A percentile compares a stretch with the other conserved stretches of the same genome.
Evolutionary conservation across 495 filamentous ascomycete species (phyloP).

Genomic region (Hypomontagnella submonticulosa): DNA sequence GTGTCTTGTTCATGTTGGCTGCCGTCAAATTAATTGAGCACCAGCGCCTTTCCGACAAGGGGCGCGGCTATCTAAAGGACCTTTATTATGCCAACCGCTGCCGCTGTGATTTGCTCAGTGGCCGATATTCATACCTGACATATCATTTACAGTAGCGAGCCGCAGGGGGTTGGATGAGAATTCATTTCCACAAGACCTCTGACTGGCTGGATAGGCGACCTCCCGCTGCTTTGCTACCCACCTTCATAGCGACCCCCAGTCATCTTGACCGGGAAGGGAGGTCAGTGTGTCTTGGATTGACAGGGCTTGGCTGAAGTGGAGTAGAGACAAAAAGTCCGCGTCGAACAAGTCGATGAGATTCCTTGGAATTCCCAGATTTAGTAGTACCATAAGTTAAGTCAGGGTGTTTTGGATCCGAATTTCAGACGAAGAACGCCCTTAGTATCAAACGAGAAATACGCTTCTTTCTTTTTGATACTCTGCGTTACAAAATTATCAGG

Average conservation of each 20-base stretch:
- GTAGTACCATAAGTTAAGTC: no score
- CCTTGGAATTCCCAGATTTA: constrained; percentile 23
- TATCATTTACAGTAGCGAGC: constrained; percentile 25
- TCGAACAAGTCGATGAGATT: constrained; percentile 16
- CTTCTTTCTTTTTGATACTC: not conserved
- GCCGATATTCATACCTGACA: not conserved
- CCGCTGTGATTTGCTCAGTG: constrained; percentile 20
- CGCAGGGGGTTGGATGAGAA: constrained; percentile 33
- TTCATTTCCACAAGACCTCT: constrained; percentile 36
- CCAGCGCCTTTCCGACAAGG: constrained; percentile 28
- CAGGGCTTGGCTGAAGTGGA: constrained; percentile 2
- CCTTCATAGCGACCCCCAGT: constrained; percentile 17
- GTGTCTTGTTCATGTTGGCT: constrained; percentile 36
- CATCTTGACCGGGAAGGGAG: constrained; percentile 5
- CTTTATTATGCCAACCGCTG: constrained; percentile 18
- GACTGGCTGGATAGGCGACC: constrained; percentile 39
- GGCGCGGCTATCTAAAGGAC: constrained; percentile 34
- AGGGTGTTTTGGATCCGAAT: not conserved
- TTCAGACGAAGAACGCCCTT: not conserved
- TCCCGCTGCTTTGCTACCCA: constrained; percentile 27
- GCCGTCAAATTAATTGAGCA: constrained; percentile 41
- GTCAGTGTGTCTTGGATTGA: not conserved
- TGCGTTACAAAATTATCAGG: not conserved
- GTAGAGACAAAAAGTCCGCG: constrained; percentile 7
- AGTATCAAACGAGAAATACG: constrained; percentile 1